Evolutionary conservation across 768 basidiomycete species (phyloP).

Genomic region (Mycena sanguinolenta): DNA sequence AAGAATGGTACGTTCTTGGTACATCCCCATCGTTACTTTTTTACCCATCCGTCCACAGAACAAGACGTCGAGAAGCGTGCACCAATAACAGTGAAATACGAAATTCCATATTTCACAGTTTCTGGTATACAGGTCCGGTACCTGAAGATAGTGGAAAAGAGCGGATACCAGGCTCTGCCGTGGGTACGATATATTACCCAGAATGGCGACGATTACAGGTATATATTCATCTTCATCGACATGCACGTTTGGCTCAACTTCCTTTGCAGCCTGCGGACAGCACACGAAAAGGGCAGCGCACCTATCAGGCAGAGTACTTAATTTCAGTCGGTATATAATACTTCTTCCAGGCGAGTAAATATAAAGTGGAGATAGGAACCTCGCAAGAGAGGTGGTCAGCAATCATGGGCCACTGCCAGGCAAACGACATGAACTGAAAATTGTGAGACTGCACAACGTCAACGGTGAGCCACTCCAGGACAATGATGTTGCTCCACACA

Average conservation of each 20-base stretch:
- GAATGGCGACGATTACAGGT: constrained; percentile 94
- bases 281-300: constrained; percentile 79
- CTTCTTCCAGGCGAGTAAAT: no score
- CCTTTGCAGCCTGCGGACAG: constrained; percentile 72
- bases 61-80: constrained; percentile 72
- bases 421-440: no score
- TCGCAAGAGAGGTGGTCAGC: no score
- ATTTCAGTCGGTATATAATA: no score
- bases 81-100: constrained; percentile 97
- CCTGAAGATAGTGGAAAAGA: constrained; percentile 42
- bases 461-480: no score
- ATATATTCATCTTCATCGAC: constrained; percentile 13
- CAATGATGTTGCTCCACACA: no score
- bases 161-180: constrained; percentile 86
- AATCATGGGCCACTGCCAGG: no score
- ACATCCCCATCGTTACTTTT: no score
- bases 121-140: constrained; percentile 92
- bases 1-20: constrained; percentile 76
- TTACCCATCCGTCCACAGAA: no score
- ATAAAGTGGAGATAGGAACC: no score
- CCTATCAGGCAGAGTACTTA: constrained; percentile 61
- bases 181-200: constrained; percentile 97
- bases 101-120: constrained; percentile 97
- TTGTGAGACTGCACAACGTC: no score
- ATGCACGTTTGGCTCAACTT: constrained; percentile 6